phyloP scores from a whole-genome alignment of 208 protist species.

The Acanthamoeba lenticulata region DNA sequence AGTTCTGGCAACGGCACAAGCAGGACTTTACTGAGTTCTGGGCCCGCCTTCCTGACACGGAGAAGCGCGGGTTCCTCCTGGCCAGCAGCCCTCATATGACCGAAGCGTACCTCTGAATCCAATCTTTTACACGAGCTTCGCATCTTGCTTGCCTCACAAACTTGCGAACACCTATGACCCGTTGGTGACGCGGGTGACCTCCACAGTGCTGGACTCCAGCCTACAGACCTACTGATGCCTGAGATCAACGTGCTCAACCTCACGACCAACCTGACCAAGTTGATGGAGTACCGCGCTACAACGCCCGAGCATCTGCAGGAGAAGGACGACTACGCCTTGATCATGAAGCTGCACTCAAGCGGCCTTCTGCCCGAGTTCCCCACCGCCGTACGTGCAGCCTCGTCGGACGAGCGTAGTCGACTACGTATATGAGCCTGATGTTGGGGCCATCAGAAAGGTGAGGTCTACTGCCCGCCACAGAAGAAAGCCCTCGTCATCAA shows the following conservation, averaged over 20 bases:
- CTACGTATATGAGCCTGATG: background rate
- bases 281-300: background rate
- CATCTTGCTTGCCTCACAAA: no score
- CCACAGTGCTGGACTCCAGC: background rate
- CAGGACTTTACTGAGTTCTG: background rate
- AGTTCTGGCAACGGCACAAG: background rate
- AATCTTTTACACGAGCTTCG: background rate
- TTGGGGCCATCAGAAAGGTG: background rate
- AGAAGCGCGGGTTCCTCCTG: background rate
- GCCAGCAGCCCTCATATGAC: background rate
- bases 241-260: background rate
- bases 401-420: no score
- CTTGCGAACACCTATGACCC: no score
- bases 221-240: background rate
- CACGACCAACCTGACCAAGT: background rate
- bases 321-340: background rate
- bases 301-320: background rate
- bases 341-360: background rate
- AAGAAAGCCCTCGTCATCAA: background rate
- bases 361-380: background rate
- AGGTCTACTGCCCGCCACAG: background rate
- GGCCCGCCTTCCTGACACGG: background rate
- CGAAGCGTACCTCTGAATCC: background rate
- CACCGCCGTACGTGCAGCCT: background rate
- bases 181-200: background rate